A percentile compares a stretch with the other conserved stretches of the same genome.
Evolutionary conservation across 495 filamentous ascomycete species (phyloP).

Genomic region (Penicillium robsamsonii): DNA sequence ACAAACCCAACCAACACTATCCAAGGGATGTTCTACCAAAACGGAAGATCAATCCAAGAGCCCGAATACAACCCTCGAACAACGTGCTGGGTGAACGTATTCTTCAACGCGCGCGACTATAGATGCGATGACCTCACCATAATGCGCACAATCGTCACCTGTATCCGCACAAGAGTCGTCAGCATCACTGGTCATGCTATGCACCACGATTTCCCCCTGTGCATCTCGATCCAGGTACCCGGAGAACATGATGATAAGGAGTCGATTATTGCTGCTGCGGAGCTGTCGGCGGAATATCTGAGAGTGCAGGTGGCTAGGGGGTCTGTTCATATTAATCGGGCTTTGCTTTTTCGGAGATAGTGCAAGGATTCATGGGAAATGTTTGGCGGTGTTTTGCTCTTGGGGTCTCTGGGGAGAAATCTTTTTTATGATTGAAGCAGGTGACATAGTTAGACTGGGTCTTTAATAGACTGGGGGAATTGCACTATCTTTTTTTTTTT

Average conservation of each 20-base stretch:
- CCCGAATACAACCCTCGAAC: background rate
- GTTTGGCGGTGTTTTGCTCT: background rate
- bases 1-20: background rate
- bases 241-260: conserved; percentile 2
- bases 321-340: background rate
- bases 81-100: conserved; percentile 5
- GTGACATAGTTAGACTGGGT: background rate
- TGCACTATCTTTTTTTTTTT: background rate
- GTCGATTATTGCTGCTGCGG: conserved; percentile 8
- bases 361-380: background rate
- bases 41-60: conserved; percentile 2
- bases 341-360: conserved; percentile 6
- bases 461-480: background rate
- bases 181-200: conserved; percentile 4
- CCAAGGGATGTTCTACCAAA: conserved; percentile 7
- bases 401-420: background rate
- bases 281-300: conserved; percentile 2
- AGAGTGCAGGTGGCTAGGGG: background rate
- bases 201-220: conserved; percentile 2
- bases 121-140: conserved; percentile 1
- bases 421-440: background rate
- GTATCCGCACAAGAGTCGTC: conserved; percentile 8
- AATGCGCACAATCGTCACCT: conserved; percentile 7
- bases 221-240: conserved; percentile 3
- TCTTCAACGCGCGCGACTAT: background rate